Base-by-base conservation (phyloP, 2,329 filamentous ascomycete genomes). In the Periglandula ipomoeae region DNA sequence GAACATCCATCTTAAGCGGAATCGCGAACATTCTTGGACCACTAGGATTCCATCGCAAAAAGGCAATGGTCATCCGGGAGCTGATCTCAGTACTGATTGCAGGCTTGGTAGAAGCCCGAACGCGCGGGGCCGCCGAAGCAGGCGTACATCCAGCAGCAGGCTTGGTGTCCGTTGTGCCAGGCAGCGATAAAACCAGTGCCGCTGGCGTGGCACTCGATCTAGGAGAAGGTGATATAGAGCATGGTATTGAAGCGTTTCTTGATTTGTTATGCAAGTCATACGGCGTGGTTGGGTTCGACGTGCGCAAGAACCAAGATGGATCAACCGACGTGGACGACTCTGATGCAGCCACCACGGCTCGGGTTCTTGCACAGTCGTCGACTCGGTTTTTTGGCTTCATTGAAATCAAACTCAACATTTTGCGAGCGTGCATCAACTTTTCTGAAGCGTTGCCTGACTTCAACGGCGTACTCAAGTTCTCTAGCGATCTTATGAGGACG, bases 381-480 rank as follows among this genome's bases (percentile, higher is more conserved):
- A 66, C 72, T 26, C 72, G 81, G n/a, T 70, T 75, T 37, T 95
- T 89, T 63, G 93, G 93, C 4, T 88, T 90, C 58, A 71, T 81
- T 10, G 78, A 79, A 50, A 70, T 95, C 56, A 97, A 97, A 65
- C 75, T 94, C 47, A 88, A 95, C 61, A 82, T 97, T 46, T 72
- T 97, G 10, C 81, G 87, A 55, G 84, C 86, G n/a, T 95, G 91
- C 60, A 89, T 95, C 58, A 89, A 89, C 64, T 87, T 97, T 52
- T 95, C 87, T 47, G 93, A 98, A 69, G 91, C 93, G 1, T 71
- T 97, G 47, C 90, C 91, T 1, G 90, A 97, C 64, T 93, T 95
- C 58, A 77, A 85, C 43, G 91, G 91, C 5, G 88, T 96, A n/a
- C 70, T 97, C 20, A 82, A 82, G 51, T 94, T 90, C 62, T 95